phyloP scores from a whole-genome alignment of 441 rosid genomes.

The Gossypium davidsonii region DNA sequence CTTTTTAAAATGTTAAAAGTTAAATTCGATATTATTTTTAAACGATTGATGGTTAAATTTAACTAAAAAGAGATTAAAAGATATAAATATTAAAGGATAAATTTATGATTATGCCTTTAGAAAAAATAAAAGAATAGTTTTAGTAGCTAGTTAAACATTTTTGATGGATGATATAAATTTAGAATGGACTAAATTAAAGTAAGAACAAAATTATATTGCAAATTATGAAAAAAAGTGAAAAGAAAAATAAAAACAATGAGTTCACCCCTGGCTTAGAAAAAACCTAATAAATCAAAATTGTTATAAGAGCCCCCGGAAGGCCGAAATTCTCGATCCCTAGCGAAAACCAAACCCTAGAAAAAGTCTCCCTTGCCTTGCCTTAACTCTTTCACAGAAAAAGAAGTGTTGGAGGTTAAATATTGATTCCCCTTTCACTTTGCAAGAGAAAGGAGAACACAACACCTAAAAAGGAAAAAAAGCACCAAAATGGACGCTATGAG shows the following conservation, averaged over 20 bases:
- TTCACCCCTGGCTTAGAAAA: too few species aligned
- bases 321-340: not conserved
- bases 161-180: not conserved
- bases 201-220: not conserved
- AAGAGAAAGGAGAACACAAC: not conserved
- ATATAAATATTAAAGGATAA: too few species aligned
- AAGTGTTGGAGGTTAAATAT: not conserved
- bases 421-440: not conserved
- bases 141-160: too few species aligned
- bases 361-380: not conserved
- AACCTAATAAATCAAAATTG: not conserved
- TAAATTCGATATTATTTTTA: too few species aligned
- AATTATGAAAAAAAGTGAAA: not conserved
- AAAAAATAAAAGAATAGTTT: too few species aligned
- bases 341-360: not conserved
- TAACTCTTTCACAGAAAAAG: not conserved
- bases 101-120: too few species aligned
- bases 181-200: not conserved
- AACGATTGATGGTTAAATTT: too few species aligned
- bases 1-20: too few species aligned
- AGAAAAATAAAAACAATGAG: too few species aligned
- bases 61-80: too few species aligned
- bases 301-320: not conserved
- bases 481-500: constrained; percentile 82
- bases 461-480: not conserved